These are phyloP conservation scores for Gamarada debralockiae DNA, from an alignment of 495 filamentous ascomycete genomes.

Conservation along the genomic window DNA sequence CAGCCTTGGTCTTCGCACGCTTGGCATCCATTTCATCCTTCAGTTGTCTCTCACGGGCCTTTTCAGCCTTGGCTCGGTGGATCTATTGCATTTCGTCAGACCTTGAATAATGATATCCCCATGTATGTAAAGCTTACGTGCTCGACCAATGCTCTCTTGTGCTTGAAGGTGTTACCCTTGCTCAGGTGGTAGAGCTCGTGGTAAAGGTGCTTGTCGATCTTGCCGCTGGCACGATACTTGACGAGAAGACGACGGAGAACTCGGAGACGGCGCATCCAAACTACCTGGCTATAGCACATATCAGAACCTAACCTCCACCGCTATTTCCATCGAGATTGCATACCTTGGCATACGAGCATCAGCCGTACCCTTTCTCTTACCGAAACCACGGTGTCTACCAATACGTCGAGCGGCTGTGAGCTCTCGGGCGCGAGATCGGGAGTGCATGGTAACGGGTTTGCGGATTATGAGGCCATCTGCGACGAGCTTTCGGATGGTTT, in stretches of 20 bases:
- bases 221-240: slow-evolving; percentile 98
- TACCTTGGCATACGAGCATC: slow-evolving; percentile 99
- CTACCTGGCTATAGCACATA: slow-evolving; percentile 64
- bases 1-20: slow-evolving; percentile 99
- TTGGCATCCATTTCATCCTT: slow-evolving; percentile 99
- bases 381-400: slow-evolving; percentile 95
- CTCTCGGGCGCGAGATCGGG: slow-evolving; percentile 88
- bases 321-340: slow-evolving; percentile 26
- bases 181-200: slow-evolving; percentile 98
- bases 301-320: slow-evolving; percentile 4
- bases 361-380: slow-evolving; percentile 99
- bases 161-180: slow-evolving; percentile 99
- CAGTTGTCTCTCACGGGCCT: slow-evolving; percentile 84
- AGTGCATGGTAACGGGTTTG: slow-evolving; percentile 99
- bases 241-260: slow-evolving; percentile 97
- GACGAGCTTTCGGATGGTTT: slow-evolving; percentile 99
- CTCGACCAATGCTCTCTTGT: slow-evolving; percentile 99
- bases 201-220: slow-evolving; percentile 99
- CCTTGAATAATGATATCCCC: not conserved
- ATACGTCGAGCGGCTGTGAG: slow-evolving; percentile 84
- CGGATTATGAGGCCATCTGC: slow-evolving; percentile 99
- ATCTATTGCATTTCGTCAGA: slow-evolving; percentile 56
- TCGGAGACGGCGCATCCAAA: slow-evolving; percentile 99
- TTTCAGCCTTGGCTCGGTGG: slow-evolving; percentile 99
- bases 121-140: slow-evolving; percentile 73